Evolutionary conservation across 768 basidiomycete species (phyloP).

Genomic region (Boletus subparvulus): DNA sequence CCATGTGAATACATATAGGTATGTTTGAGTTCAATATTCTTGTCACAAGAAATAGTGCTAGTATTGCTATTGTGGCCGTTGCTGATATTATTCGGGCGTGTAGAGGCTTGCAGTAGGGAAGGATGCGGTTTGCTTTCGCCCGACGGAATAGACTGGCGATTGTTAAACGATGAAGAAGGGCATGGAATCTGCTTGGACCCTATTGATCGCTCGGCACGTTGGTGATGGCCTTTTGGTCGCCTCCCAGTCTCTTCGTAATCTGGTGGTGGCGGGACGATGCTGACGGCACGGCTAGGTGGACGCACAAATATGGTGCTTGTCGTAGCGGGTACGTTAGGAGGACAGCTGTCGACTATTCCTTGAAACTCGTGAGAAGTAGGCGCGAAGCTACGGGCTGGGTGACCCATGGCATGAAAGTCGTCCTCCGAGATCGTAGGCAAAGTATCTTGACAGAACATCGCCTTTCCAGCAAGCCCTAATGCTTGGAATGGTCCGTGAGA

Average conservation of each 20-base stretch:
- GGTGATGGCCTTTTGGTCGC: slow-evolving; percentile 11
- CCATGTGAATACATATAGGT: slow-evolving; percentile 28
- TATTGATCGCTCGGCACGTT: slow-evolving; percentile 5
- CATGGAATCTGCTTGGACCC: slow-evolving; percentile 2
- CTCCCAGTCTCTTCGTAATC: slow-evolving; percentile 18
- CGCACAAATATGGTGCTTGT: slow-evolving; percentile 14
- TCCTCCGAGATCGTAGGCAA: slow-evolving; percentile 36
- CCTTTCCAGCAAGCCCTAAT: slow-evolving; percentile 3
- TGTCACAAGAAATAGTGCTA: slow-evolving; percentile 19
- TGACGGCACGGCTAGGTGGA: slow-evolving; percentile 32
- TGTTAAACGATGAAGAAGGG: slow-evolving; percentile 1
- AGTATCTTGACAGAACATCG: slow-evolving; percentile 18
- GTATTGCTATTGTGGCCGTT: slow-evolving; percentile 23
- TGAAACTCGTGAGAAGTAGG: not conserved
- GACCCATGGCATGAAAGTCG: slow-evolving; percentile 34
- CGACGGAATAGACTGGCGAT: slow-evolving; percentile 5
- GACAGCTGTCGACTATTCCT: not conserved
- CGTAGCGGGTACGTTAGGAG: not conserved
- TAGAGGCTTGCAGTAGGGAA: slow-evolving; percentile 19
- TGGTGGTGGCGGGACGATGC: slow-evolving; percentile 30
- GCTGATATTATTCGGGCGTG: slow-evolving; percentile 21
- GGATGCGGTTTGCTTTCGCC: slow-evolving; percentile 9
- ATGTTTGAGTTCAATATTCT: slow-evolving; percentile 14
- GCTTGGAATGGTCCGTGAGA: not conserved
- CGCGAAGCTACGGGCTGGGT: slow-evolving; percentile 4